Base-by-base conservation (phyloP, 345 rosid genomes). In the Brassica incana region DNA sequence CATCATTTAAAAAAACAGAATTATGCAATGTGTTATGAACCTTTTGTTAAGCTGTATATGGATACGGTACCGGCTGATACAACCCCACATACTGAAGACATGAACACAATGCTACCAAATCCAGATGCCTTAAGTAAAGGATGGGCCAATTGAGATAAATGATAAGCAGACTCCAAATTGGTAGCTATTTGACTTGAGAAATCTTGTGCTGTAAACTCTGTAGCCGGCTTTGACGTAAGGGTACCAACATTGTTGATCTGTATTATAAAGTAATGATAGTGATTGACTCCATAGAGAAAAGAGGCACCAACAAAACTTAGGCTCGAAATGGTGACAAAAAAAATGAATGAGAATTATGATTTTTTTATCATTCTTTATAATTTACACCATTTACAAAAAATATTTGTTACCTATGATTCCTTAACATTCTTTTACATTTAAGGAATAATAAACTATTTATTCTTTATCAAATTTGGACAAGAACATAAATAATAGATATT, bases 111-210 rank as follows among this genome's bases (percentile, higher is more conserved):
- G 61, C 27, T 56, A 18, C 61, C 61, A 56, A 16, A 56, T 16
- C 61, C 61, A 8, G 61, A 56, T 25, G 74, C 64, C 45, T 71
- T 71, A 16, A 71, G 74, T 32, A 71, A 30, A 54, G 74, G 74
- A 71, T 71, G 74, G 0, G 63, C 63, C 43, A 71, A 29, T 32
- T 71, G 74, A 27, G 27, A 71, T 4, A 56, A 32, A 52, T 71
- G 48, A 45, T 54, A 71, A 50, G 74, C 61, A 52, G 74, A 71
- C 59, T 71, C 64, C 64, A 71, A 33, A 71, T 54, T 71, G 2
- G 74, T 71, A 54, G 63, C 64, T 32, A 32, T 2, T n/a, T 30
- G 16, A 54, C 15, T 9, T 15, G 74, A 71, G 64, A 71, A 71
- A 29, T 71, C 64, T 71, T 71, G 64, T 15, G 63, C n/a, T 54